Base-by-base conservation (phyloP, 257 asterid species). In the Salvia rosmarinus region DNA sequence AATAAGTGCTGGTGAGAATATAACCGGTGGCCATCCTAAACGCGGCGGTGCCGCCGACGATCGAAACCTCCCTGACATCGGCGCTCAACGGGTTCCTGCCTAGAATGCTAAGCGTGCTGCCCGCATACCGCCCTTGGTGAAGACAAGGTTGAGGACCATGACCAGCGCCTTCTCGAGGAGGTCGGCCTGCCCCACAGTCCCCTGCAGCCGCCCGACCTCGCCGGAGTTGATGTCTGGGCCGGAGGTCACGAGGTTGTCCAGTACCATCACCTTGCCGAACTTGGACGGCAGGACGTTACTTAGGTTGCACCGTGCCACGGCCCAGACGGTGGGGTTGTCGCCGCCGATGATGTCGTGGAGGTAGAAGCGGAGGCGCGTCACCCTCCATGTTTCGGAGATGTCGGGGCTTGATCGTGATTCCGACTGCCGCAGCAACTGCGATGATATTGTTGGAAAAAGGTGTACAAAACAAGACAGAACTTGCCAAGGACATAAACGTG, bases 1-100 rank as follows among this genome's bases (percentile, higher is more conserved):
- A 19, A 12, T 67, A 62, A 1, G 79, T 80, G 0, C 12, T 39
- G 14, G 81, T 68, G 9, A 80, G 9, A 0, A 63, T 71, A 23
- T 64, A 81, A 1, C 85, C 85, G 3, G 72, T 69, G 2, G 82
- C 82, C 82, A 78, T 54, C 28, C 82, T n/a, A 7, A 81, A 81
- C 46, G 37, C 79, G 2, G 81, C 81, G 4, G 81, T 81, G 6
- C 85, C 85, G 0, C 82, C 85, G 16, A 81, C 85, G 1, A 81
- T 42, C 11, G 85, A 49, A 0, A 72, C 67, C 52, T 82, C 83
- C 19, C 86, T 25, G 0, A 25, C 14, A n/a, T 30, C 56, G 0
- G 11, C 74, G 1, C 10, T 21, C 60, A 75, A 32, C 0, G 78
- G 70, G 12, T 75, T 75, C 73, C 86, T 68, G 0, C 86, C 83